Evolutionary conservation across 1,284 basidiomycete genomes (phyloP), one percentile per base, ranked within the genome.

Genomic region (Hemileia vastatrix): DNA sequence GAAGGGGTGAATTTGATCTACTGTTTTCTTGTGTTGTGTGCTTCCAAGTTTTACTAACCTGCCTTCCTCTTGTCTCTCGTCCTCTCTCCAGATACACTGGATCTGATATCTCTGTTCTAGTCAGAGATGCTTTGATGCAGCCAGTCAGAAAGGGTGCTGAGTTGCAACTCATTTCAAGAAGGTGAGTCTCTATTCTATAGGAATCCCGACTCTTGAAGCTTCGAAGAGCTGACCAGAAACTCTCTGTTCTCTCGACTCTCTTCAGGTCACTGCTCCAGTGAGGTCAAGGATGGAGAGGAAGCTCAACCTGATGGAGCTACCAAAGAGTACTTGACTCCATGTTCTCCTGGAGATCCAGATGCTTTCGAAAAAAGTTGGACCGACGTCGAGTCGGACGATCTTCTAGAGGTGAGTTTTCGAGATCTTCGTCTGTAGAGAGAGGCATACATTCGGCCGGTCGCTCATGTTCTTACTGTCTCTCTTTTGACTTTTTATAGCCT

Each of bases 71-170:
- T 40, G 2, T 6, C 36, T 40, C n/a, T n/a, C n/a, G n/a, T n/a
- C n/a, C n/a, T n/a, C n/a, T n/a, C n/a, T n/a, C n/a, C n/a, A n/a
- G n/a, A 32, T 75, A 75, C 57, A 71, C 71, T 13, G 73, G 73
- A 21, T 73, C 72, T 9, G 73, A 75, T 50, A 73, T 75, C 65
- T 68, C 71, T 23, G 72, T 75, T 8, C 59, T 75, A 21, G 73
- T 75, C 3, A 68, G 73, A 36, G 73, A 75, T 54, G 73, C 73
- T 6, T 60, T 75, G 9, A 75, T 75, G 73, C 72, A 75, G 67
- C 73, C 73, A 2, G 71, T 75, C 19, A 68, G 73, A 18, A 74
- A 74, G 45, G n/a, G 73, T 75, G 19, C 67, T 72, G 47, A 67
- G 69, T n/a, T 31, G 73, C 73, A 8, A 75, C 73, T 15, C 73